Evolutionary conservation across 2,329 filamentous ascomycete genomes (phyloP), one percentile per base, ranked within the genome.

Genomic region (Exophiala dermatitidis): DNA sequence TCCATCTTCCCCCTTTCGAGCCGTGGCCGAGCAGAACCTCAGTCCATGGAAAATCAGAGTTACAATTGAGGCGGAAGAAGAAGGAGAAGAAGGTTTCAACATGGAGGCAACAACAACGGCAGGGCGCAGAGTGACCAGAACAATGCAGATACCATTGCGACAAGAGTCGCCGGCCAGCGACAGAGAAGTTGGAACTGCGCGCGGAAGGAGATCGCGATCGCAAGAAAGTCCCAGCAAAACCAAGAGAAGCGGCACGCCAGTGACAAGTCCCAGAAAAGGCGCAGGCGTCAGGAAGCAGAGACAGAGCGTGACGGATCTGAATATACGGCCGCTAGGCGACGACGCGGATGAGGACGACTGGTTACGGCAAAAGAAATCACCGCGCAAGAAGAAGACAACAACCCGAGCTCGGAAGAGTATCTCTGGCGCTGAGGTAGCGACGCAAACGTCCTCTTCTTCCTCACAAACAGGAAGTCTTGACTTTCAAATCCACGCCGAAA

Each of bases 21-120:
- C 54, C 33, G 48, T 62, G 5, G 57, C 54, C 1, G 54, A 63
- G 50, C 72, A 72, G 62, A 61, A 52, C 33, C 62, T 71, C 9
- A 75, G 72, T 58, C 73, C 73, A 30, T 75, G 73, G 73, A 70
- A 72, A 51, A 74, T 75, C 53, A 67, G 71, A 42, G 72, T 75
- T 28, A 75, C 73, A 0, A 68, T 75, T 34, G 72, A 75, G 62
- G 73, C 73, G 19, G 72, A 72, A 41, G 71, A 62, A 28, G 66
- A 75, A 48, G 71, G 73, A 41, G 71, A 62, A 28, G 66, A 75
- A 48, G 71, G 73, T 36, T 70, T 69, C 32, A 67, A 66, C 34
- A 60, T 65, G 37, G 64, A 68, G 19, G 19, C 44, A 57, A 64
- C 41, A 52, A 19, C 19, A 19, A 19, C 19, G 65, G 63, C 42